These are phyloP conservation scores for Cladosporium cucumerinum DNA, from an alignment of 2,329 filamentous ascomycete genomes.

Conservation along the genomic window DNA sequence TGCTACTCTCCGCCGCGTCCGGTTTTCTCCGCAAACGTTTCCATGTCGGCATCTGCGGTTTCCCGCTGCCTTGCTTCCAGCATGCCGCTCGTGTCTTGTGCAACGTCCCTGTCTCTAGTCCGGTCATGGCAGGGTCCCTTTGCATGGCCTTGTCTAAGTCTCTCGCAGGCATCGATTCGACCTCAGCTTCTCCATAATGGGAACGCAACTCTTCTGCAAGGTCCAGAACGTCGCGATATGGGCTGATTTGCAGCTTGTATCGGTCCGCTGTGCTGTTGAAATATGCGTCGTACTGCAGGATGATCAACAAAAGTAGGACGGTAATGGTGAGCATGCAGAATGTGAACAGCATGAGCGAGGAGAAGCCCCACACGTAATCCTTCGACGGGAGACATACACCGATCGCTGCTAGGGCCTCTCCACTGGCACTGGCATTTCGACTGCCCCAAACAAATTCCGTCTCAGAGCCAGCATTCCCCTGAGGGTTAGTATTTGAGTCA, in stretches of 20 bases:
- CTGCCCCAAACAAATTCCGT: neutral
- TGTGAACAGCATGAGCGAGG: slow-evolving; percentile 19
- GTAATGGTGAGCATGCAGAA: slow-evolving; percentile 19
- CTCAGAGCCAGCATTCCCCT: neutral
- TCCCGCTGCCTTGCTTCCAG: neutral
- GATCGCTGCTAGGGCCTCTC: neutral
- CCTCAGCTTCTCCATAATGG: slow-evolving; percentile 10
- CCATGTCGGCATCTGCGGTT: neutral
- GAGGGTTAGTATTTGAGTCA: neutral
- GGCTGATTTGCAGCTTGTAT: slow-evolving; percentile 42
- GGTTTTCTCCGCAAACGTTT: neutral
- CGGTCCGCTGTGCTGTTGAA: slow-evolving; percentile 52
- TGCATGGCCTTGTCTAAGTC: slow-evolving; percentile 12
- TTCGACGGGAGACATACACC: neutral
- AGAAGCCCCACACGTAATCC: slow-evolving; percentile 19
- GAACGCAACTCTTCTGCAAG: slow-evolving; percentile 16
- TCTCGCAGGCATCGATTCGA: slow-evolving; percentile 15
- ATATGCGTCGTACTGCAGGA: slow-evolving; percentile 14
- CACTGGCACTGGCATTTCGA: neutral
- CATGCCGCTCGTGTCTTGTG: neutral
- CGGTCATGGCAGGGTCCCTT: neutral
- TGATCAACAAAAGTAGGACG: slow-evolving; percentile 4
- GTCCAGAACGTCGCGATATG: slow-evolving; percentile 20
- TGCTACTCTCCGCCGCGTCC: neutral
- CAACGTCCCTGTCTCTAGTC: neutral